phyloP scores from a whole-genome alignment of 1,284 basidiomycete genomes.

The Apiotrichum laibachii region DNA sequence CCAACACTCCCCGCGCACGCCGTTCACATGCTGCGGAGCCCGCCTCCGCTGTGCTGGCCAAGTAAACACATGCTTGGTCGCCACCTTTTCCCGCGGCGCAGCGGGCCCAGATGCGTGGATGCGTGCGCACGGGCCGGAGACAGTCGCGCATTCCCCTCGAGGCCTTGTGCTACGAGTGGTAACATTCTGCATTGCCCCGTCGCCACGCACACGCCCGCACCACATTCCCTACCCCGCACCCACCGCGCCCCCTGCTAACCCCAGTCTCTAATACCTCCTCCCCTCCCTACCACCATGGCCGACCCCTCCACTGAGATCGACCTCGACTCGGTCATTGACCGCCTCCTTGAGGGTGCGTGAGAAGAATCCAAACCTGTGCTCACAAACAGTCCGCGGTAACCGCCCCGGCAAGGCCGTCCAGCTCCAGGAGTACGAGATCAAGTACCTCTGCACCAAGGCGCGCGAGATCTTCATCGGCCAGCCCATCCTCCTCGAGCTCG shows the following conservation, averaged over 20 bases:
- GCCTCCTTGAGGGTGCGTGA: conserved; percentile 79
- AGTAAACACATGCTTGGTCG: too few relatives aligned
- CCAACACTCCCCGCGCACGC: not conserved
- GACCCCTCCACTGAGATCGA: conserved; percentile 70
- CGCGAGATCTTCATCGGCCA: conserved; percentile 63
- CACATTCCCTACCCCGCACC: not conserved
- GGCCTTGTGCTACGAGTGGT: too few relatives aligned
- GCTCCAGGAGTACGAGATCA: conserved; percentile 62
- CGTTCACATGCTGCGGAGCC: not conserved
- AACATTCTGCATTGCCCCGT: not conserved
- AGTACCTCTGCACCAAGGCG: conserved; percentile 60
- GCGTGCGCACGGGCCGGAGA: too few relatives aligned
- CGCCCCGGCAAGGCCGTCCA: conserved; percentile 61
- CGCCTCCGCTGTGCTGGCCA: too few relatives aligned
- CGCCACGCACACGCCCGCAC: too few relatives aligned
- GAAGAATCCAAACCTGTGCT: conserved; percentile 1
- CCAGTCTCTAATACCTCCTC: not conserved
- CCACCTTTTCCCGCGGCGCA: not conserved
- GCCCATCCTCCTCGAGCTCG: conserved; percentile 61
- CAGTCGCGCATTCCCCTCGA: too few relatives aligned
- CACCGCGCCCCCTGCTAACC: not conserved
- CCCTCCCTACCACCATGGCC: conserved; percentile 47
- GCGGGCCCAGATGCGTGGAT: not conserved
- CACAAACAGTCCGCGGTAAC: conserved; percentile 57
- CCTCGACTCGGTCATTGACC: conserved; percentile 96